Percentiles rank a stretch among this genome's conserved stretches.
phyloP scores from a whole-genome alignment of 2,329 filamentous ascomycete genomes.

The Elsinoe ampelina region DNA sequence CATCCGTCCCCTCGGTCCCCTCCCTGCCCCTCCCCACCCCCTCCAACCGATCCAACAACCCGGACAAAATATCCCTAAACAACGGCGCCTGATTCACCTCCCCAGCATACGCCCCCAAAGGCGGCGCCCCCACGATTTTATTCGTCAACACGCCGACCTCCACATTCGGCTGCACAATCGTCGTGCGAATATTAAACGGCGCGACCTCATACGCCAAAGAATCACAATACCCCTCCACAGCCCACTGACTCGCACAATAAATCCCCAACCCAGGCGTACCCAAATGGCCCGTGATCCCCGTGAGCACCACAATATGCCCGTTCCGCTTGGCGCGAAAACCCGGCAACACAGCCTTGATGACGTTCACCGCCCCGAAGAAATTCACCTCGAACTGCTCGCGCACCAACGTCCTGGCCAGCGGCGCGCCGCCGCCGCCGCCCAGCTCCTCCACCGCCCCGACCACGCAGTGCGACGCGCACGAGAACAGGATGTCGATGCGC shows the following conservation, averaged over 20 bases:
- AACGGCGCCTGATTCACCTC: constrained; percentile 67
- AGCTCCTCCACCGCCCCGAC: constrained; percentile 89
- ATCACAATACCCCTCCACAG: constrained; percentile 91
- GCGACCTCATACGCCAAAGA: constrained; percentile 87
- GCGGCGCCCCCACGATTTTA: constrained; percentile 73
- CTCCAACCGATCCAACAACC: constrained; percentile 67
- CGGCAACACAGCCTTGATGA: constrained; percentile 81
- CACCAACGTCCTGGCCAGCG: constrained; percentile 65
- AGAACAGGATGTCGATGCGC: constrained; percentile 79
- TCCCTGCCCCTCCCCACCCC: constrained; percentile 16
- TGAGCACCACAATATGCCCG: constrained; percentile 83
- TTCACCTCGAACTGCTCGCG: constrained; percentile 89
- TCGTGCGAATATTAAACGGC: constrained; percentile 93
- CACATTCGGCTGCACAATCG: constrained; percentile 89
- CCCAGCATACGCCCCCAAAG: constrained; percentile 59
- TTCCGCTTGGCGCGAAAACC: constrained; percentile 69
- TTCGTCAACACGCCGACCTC: constrained; percentile 84
- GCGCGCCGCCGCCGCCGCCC: constrained; percentile 60
- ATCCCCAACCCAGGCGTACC: constrained; percentile 85
- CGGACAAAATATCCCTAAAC: constrained; percentile 71
- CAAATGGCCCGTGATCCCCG: constrained; percentile 83
- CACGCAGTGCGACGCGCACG: constrained; percentile 80
- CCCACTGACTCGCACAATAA: constrained; percentile 90
- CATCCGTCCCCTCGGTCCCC: constrained; percentile 25
- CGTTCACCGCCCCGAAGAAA: constrained; percentile 93